phyloP scores from a whole-genome alignment of 116 monocot genomes.

The Dioscorea cayenensis region DNA sequence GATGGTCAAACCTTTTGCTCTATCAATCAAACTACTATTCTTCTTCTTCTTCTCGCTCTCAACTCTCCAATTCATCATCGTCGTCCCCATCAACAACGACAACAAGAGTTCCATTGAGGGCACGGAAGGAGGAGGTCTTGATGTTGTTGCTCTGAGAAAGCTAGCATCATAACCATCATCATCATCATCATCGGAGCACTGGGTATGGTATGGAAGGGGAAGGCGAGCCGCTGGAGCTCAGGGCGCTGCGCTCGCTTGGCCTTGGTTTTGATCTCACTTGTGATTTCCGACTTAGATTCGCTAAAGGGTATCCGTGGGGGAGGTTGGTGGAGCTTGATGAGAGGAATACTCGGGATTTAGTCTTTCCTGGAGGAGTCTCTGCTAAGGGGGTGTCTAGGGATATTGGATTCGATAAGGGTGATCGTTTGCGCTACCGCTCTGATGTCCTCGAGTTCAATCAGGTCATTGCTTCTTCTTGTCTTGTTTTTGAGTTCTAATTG shows the following conservation, averaged over 20 bases:
- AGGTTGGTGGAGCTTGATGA: constrained; percentile 72
- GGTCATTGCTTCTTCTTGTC: constrained; percentile 21
- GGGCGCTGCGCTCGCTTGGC: constrained; percentile 61
- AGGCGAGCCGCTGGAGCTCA: constrained; percentile 22
- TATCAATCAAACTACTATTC: too few species aligned
- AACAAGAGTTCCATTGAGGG: too few species aligned
- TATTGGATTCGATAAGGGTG: constrained; percentile 79
- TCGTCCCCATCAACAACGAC: too few species aligned
- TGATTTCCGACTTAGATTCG: constrained; percentile 72
- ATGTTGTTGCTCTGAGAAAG: too few species aligned
- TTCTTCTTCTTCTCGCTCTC: too few species aligned
- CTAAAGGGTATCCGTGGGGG: constrained; percentile 38
- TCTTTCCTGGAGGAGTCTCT: constrained; percentile 41
- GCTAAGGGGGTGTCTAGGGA: constrained; percentile 48
- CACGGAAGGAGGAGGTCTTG: neutral
- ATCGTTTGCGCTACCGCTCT: constrained; percentile 63
- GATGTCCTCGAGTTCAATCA: constrained; percentile 89
- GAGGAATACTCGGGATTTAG: constrained; percentile 31
- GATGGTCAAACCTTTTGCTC: too few species aligned
- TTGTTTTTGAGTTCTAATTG: neutral
- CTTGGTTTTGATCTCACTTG: constrained; percentile 75
- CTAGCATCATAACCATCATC: too few species aligned
- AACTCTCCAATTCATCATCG: too few species aligned
- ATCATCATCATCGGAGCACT: neutral
- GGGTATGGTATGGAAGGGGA: constrained; percentile 2